Conservation (phyloP, 495 filamentous ascomycete species). For the Penicillium parvum region DNA sequence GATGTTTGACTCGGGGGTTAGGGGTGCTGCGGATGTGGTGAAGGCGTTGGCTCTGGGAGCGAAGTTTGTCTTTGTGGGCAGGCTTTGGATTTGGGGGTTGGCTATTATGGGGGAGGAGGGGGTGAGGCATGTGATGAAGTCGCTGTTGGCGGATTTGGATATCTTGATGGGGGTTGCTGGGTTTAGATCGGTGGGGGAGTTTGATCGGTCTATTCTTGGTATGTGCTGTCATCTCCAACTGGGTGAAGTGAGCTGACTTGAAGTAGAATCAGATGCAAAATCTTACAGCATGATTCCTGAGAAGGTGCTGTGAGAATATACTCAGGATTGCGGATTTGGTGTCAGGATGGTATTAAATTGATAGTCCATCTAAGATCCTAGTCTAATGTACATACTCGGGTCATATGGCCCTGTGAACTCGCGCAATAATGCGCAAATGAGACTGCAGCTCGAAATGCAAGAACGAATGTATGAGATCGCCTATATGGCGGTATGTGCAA, state of each 20-base stretch:
- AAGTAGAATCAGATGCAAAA: too few relatives aligned
- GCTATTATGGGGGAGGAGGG: conserved; percentile 57
- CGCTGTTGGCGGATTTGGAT: conserved; percentile 62
- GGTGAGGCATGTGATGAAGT: conserved; percentile 61
- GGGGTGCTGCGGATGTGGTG: conserved; percentile 53
- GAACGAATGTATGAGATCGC: conserved; percentile 2
- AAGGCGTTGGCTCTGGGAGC: conserved; percentile 63
- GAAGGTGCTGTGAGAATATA: conserved; percentile 29
- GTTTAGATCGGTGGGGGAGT: conserved; percentile 25
- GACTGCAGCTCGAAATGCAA: conserved; percentile 15
- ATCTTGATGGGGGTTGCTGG: conserved; percentile 63
- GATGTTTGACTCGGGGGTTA: conserved; percentile 61
- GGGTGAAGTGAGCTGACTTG: too few relatives aligned
- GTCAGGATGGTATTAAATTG: neutral
- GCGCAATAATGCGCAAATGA: neutral
- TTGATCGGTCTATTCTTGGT: conserved; percentile 16
- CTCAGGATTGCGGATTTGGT: neutral
- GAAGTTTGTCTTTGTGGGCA: conserved; percentile 59
- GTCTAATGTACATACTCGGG: too few relatives aligned
- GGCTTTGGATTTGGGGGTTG: conserved; percentile 60
- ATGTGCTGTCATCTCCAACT: too few relatives aligned
- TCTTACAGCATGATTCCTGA: too few relatives aligned
- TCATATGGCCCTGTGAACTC: neutral
- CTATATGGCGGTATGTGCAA: conserved; percentile 3
- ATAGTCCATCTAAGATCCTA: too few relatives aligned